Base-by-base conservation (phyloP, 768 basidiomycete genomes). In the Lyophyllum semitale region DNA sequence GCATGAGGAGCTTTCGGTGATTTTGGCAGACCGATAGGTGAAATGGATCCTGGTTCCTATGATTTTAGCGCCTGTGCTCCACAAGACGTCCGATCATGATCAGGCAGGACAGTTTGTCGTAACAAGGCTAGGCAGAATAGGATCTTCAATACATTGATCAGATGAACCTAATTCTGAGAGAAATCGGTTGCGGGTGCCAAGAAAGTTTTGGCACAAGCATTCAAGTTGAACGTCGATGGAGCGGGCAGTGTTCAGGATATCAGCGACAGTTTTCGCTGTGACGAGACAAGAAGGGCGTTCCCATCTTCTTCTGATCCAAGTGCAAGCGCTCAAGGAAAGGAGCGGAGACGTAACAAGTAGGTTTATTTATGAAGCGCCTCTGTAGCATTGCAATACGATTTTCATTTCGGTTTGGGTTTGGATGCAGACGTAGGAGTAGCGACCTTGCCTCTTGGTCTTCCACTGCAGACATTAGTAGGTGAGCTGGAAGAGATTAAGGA, bases 331-430 rank as follows among this genome's bases (percentile, higher is more conserved):
- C 37, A 9, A 18, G n/a, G 37, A n/a, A 38, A n/a, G n/a, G 5
- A 18, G 37, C 9, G 37, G n/a, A 38, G 4, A 38, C 5, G 17
- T n/a, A n/a, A 54, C n/a, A 44, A 37, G 15, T 7, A 17, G 17
- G n/a, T 32, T 33, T 40, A 37, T n/a, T 45, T 35, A n/a, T 32
- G 13, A 47, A 29, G 48, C 29, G 49, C 23, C 13, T 38, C 26
- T 25, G n/a, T 50, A 44, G 20, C 18, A 33, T n/a, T 11, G 35
- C 30, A 29, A 54, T 18, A 25, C 8, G n/a, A 20, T 18, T 9
- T 18, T 54, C 37, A 55, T 44, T 53, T 53, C 38, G 52, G 57
- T 46, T 48, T 58, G 15, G 42, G 48, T 8, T 57, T 51, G 23
- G 35, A 27, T n/a, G 41, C 37, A 18, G 54, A 53, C 12, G 51